Base-by-base conservation (phyloP, 1,284 basidiomycete species). In the Malassezia restricta region DNA sequence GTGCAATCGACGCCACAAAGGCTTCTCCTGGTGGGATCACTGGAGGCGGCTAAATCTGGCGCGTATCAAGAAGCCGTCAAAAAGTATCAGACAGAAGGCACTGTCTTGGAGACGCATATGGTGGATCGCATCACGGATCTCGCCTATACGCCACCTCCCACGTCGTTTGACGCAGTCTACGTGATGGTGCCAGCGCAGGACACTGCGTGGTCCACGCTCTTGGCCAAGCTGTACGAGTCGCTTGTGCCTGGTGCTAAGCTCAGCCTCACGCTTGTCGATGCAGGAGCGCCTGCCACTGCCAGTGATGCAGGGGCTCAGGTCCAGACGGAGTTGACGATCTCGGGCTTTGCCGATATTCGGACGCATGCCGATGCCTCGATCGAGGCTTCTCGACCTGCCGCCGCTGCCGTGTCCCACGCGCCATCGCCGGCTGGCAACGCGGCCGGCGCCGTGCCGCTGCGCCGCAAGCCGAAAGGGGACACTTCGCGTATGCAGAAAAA, bases 91-190 rank as follows among this genome's bases (percentile, higher is more conserved):
- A 46, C 17, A 15, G 30, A 31, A 15, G 38, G 52, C 9, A 7
- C 24, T 9, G 41, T 51, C 40, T 61, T 71, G 6, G 70, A 73
- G 47, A 71, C 71, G 58, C 60, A 73, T 49, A 70, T 73, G 68
- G 57, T 65, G 24, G 70, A 73, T 46, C 65, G 70, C 8, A 51
- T 73, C 37, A 71, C 66, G 12, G 66, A 71, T 17, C 63, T 40
- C 49, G 65, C 57, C 15, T 64, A 62, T 7, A 32, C 54, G 32
- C 63, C 66, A 11, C 28, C 53, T 5, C 48, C 60, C 14, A 42
- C 46, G 29, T 55, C 57, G 3, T 66, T 62, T 39, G 60, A 64
- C 5, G 28, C 51, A 12, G 66, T 57, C 6, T 58, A 63, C 32
- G 54, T 67, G 15, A 49, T 63, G 20, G 55, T 62, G 1, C 57